A percentile compares a stretch with the other conserved stretches of the same genome.
Evolutionary conservation across 148 eudicot genomes (phyloP).

Genomic region (Camellia japonica): DNA sequence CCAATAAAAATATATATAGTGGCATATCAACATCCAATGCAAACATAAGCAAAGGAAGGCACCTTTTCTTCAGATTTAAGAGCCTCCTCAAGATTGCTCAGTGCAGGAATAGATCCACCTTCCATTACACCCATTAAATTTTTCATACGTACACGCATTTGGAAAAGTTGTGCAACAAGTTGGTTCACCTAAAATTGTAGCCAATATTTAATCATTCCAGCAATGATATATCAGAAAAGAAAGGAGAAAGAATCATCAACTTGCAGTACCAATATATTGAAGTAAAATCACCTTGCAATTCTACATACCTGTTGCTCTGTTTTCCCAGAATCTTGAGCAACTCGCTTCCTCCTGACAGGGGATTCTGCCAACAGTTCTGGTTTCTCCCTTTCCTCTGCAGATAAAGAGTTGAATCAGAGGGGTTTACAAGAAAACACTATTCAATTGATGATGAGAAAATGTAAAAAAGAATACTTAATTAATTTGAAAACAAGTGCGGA

Average conservation of each 20-base stretch:
- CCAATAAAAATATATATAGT: background rate
- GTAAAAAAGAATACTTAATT: background rate
- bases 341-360: constrained; percentile 70
- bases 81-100: constrained; percentile 81
- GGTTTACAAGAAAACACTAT: background rate
- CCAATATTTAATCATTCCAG: background rate
- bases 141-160: constrained; percentile 97
- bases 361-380: constrained; percentile 96
- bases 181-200: constrained; percentile 66
- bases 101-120: constrained; percentile 88
- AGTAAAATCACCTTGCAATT: background rate
- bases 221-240: background rate
- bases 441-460: background rate
- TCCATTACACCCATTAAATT: constrained; percentile 93
- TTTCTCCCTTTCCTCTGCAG: constrained; percentile 92
- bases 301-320: constrained; percentile 82
- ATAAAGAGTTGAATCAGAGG: constrained; percentile 12
- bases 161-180: constrained; percentile 93
- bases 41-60: constrained; percentile 11
- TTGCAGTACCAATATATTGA: background rate
- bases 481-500: background rate
- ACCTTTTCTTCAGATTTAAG: constrained; percentile 80
- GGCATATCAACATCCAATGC: background rate
- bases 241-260: background rate
- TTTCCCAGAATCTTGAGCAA: constrained; percentile 93